Base-by-base conservation (phyloP, 768 basidiomycete species). In the Serendipita sp. region DNA sequence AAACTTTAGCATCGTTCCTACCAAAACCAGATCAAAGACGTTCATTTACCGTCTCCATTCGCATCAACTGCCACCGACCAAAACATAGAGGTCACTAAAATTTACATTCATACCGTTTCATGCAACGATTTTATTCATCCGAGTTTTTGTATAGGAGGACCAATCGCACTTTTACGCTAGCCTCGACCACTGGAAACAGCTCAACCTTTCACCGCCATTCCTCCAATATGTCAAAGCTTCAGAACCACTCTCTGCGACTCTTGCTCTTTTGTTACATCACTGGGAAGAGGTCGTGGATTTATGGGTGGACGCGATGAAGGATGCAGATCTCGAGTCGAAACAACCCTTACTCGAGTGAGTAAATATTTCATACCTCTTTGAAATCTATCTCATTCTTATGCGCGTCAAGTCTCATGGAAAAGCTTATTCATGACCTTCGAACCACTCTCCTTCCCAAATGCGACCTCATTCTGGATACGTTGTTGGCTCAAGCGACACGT, bases 201-300 rank as follows among this genome's bases (percentile, higher is more conserved):
- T 93, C 66, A 92, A 89, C 72, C 80, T 94, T 24, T 79, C 89
- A 1, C 81, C 87, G 0, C 78, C 83, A 1, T 93, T 92, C 72
- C 73, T 91, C 64, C 74, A 77, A 34, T 92, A 91, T 70, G 83
- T 85, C 1, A 77, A 79, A 65, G 79, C 79, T 67, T 83, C 79
- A 0, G 80, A 84, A 46, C 72, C 78, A 0, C 75, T 90, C 45
- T 83, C 86, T 3, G 79, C 82, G 2, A 90, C 88, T 3, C 83
- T 93, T 81, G 86, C 90, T 0, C 75, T 92, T 34, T 79, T 94
- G 13, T 76, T 94, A 5, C 88, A 89, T 69, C 85, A 92, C 72
- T 88, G 86, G 83, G 75, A 77, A 67, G 82, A 86, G 13, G 78
- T 94, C 1, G 75, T 86, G 24, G 75, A 79, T 1, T 68, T 84